Evolutionary conservation across 2,329 filamentous ascomycete genomes (phyloP).

Genomic region (Beauveria pseudobassiana): DNA sequence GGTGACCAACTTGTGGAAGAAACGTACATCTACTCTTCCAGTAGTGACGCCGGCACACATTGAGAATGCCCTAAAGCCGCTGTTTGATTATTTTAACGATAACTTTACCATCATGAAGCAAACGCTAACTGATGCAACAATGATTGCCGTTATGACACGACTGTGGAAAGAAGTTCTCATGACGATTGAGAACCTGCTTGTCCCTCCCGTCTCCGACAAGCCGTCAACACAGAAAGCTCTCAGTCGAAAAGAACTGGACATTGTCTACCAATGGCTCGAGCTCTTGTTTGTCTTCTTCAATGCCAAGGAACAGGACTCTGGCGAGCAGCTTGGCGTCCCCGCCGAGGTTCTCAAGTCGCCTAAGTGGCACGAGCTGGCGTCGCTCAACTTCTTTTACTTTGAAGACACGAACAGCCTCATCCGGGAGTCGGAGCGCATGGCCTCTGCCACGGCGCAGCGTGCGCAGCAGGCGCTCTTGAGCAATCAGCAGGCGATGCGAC

Average conservation of each 20-base stretch:
- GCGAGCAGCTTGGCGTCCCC: conserved; percentile 81
- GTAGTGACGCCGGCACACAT: conserved; percentile 65
- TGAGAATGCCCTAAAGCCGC: conserved; percentile 70
- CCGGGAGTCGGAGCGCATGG: conserved; percentile 94
- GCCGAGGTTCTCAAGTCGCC: conserved; percentile 89
- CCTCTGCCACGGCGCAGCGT: conserved; percentile 71
- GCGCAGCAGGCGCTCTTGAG: conserved; percentile 59
- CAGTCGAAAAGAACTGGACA: conserved; percentile 80
- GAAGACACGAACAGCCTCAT: conserved; percentile 86
- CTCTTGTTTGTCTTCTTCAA: conserved; percentile 93
- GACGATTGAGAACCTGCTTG: conserved; percentile 81
- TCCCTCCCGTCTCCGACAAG: conserved; percentile 92
- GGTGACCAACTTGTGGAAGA: conserved; percentile 63
- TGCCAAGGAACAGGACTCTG: conserved; percentile 71
- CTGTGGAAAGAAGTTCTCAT: conserved; percentile 96
- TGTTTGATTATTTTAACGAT: conserved; percentile 94
- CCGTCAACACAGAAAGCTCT: conserved; percentile 78
- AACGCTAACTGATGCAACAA: conserved; percentile 88
- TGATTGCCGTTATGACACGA: conserved; percentile 96
- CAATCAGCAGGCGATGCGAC: conserved; percentile 46
- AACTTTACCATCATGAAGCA: conserved; percentile 99
- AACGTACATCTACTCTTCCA: conserved; percentile 44
- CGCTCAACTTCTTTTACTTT: conserved; percentile 98
- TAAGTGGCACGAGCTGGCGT: conserved; percentile 96
- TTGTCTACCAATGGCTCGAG: conserved; percentile 91